Evolutionary conservation across 164 flowering plant genomes (phyloP).

Genomic region (Vitis cinerea): DNA sequence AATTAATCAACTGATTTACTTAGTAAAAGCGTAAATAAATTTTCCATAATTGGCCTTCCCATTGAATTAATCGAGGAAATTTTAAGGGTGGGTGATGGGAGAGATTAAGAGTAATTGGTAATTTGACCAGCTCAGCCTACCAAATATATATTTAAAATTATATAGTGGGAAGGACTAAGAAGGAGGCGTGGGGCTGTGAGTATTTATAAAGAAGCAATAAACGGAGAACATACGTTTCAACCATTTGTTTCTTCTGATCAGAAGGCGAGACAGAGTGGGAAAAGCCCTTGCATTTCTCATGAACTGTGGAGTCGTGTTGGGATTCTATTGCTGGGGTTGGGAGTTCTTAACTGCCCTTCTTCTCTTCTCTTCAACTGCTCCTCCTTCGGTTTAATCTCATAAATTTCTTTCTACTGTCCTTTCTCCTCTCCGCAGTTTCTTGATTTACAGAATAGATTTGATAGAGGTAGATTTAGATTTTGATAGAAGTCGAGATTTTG

Average conservation of each 20-base stretch:
- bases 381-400: background rate
- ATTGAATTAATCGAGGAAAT: too few species aligned
- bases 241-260: constrained; percentile 7
- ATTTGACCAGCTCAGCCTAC: too few species aligned
- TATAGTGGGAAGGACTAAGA: too few species aligned
- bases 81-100: too few species aligned
- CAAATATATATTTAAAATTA: too few species aligned
- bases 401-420: background rate
- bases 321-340: constrained; percentile 84
- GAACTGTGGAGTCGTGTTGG: constrained; percentile 76
- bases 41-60: too few species aligned
- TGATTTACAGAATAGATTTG: too few species aligned
- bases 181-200: background rate
- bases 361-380: constrained; percentile 48
- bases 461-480: too few species aligned
- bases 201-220: background rate
- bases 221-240: constrained; percentile 22
- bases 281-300: constrained; percentile 53
- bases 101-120: too few species aligned
- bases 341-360: constrained; percentile 76
- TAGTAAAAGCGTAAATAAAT: too few species aligned
- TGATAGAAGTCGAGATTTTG: too few species aligned
- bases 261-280: constrained; percentile 3
- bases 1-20: too few species aligned
- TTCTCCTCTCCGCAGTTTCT: background rate